Base-by-base conservation (phyloP, 2,329 filamentous ascomycete genomes). In the Davidsoniella eucalypti region DNA sequence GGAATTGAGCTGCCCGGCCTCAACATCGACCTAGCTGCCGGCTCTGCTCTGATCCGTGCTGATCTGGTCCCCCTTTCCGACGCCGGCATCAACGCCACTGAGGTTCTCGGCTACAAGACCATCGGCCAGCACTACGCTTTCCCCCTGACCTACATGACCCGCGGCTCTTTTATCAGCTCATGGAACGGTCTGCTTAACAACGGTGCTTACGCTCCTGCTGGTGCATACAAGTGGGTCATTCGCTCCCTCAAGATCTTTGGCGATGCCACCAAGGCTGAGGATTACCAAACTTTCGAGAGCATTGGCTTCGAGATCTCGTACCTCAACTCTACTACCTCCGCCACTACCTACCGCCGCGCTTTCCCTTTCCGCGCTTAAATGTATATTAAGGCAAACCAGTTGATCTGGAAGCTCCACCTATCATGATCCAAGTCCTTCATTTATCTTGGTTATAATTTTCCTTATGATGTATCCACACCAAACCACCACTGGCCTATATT, bases 231-330 rank as follows among this genome's bases (percentile, higher is more conserved):
- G 59, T 62, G 76, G 46, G 62, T 63, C 1, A 62, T 75, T 26
- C 65, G 66, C 51, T 69, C 72, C 2, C 59, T 77, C 54, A 67
- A 65, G 52, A 66, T 77, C 52, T 73, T 71, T 57, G 73, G 73
- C 4, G 64, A 76, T 51, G 59, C 61, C 33, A 58, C 61, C 12
- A 63, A 67, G 50, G 53, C 61, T 2, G 60, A 59, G 3, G 69
- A 76, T 45, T 77, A 71, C 60, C 72, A 76, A 23, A 57, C 61
- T 1, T 57, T 59, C 18, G 64, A 69, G 56, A 65, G 69, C 9
- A 57, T 59, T 0, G 50, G 62, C 1, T 72, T 77, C 53, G 57
- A 59, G n/a, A 67, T 76, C 45, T 57, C 58, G 37, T 76, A 75
- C 47, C 23, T 25, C 10, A n/a, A 42, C 49, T 37, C 36, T 5